Evolutionary conservation across 305 asterid genomes (phyloP).

Genomic region (Stenogyne calaminthoides): DNA sequence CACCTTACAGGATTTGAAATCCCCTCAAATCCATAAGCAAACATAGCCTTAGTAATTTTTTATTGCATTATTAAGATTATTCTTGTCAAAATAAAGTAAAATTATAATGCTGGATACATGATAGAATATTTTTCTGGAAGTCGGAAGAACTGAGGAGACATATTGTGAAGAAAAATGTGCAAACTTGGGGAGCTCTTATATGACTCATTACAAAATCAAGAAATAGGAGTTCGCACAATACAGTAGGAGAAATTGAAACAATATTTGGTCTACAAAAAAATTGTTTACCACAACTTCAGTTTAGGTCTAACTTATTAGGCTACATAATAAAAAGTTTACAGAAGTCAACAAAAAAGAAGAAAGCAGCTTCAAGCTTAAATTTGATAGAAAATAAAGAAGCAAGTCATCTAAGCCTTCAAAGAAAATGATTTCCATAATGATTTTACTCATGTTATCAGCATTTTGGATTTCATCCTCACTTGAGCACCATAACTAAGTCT

Average conservation of each 20-base stretch:
- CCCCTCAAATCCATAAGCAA: too few relatives aligned
- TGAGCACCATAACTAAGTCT: background rate
- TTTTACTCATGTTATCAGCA: background rate
- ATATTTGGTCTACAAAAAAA: background rate
- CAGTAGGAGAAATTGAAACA: background rate
- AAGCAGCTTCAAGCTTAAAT: background rate
- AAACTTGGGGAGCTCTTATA: background rate
- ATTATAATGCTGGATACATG: background rate
- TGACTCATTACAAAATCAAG: background rate
- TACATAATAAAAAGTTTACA: background rate
- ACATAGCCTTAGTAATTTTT: background rate
- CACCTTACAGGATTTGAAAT: too few relatives aligned
- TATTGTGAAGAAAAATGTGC: background rate
- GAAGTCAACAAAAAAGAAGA: background rate
- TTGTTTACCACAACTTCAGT: background rate
- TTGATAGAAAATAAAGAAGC: background rate
- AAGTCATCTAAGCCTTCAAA: constrained; percentile 10
- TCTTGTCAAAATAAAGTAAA: background rate
- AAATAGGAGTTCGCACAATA: background rate
- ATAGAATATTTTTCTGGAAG: background rate
- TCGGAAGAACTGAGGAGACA: constrained; percentile 1
- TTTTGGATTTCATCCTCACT: background rate
- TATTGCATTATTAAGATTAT: background rate
- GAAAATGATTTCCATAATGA: background rate
- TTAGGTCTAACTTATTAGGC: background rate